Conservation (phyloP, 495 filamentous ascomycete species). For the Lophium mytilinum region DNA sequence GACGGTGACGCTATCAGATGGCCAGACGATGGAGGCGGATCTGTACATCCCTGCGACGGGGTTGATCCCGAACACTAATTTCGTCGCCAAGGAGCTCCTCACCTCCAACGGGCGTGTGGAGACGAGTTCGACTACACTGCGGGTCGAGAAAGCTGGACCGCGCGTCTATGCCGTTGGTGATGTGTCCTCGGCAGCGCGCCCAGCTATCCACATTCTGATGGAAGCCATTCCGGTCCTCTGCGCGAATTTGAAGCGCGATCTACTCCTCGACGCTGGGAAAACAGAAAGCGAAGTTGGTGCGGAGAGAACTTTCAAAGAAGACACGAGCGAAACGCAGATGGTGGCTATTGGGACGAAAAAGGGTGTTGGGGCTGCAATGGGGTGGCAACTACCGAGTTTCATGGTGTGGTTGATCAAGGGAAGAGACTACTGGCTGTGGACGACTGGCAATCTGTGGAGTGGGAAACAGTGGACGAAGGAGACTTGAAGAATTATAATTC, state of each 20-base stretch:
- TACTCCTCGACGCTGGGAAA: constrained; percentile 15
- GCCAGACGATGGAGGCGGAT: constrained; percentile 35
- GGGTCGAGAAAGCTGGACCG: constrained; percentile 39
- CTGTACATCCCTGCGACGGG: constrained; percentile 45
- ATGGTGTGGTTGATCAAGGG: constrained; percentile 55
- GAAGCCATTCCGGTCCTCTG: constrained; percentile 36
- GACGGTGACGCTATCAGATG: constrained; percentile 30
- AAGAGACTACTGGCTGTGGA: constrained; percentile 42
- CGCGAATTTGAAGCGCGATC: constrained; percentile 40
- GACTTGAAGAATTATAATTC: not conserved
- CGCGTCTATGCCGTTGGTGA: constrained; percentile 45
- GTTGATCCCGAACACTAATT: constrained; percentile 39
- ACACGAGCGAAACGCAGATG: constrained; percentile 33
- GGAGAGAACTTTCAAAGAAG: constrained; percentile 28
- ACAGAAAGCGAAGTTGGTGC: not conserved
- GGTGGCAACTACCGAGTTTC: constrained; percentile 46
- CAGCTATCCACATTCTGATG: constrained; percentile 37
- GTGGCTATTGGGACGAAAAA: constrained; percentile 48
- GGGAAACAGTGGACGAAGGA: constrained; percentile 23
- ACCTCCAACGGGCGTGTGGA: constrained; percentile 33
- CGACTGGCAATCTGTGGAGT: constrained; percentile 18
- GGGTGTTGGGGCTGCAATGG: constrained; percentile 50
- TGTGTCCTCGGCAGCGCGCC: constrained; percentile 21
- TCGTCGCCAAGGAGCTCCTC: constrained; percentile 33
- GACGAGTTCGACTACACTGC: constrained; percentile 37